These are phyloP conservation scores for Trichoderma sp. DNA, from an alignment of 2,329 filamentous ascomycete genomes.

Conservation along the genomic window DNA sequence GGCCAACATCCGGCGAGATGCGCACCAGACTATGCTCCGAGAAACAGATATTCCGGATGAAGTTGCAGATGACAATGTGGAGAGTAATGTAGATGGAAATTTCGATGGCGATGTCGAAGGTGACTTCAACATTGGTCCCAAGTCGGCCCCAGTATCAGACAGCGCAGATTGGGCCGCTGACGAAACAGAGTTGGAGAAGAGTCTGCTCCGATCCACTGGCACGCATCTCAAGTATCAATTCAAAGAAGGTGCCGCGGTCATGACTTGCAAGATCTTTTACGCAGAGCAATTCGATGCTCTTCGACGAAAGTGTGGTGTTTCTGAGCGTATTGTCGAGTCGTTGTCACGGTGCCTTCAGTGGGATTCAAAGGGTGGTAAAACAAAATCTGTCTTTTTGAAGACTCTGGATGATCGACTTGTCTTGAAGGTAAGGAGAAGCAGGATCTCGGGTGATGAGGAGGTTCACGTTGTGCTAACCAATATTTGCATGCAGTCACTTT, in stretches of 20 bases:
- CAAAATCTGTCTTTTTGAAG: constrained; percentile 95
- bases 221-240: constrained; percentile 97
- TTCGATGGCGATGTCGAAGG: constrained; percentile 36
- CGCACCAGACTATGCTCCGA: constrained; percentile 41
- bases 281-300: constrained; percentile 97
- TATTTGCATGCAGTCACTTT: constrained; percentile 63
- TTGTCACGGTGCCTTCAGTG: constrained; percentile 94
- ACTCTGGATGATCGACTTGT: constrained; percentile 93
- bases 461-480: not conserved
- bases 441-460: not conserved
- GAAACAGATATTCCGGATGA: constrained; percentile 31
- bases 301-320: constrained; percentile 85
- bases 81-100: constrained; percentile 40
- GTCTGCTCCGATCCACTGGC: constrained; percentile 77
- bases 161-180: constrained; percentile 43
- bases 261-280: constrained; percentile 98
- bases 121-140: constrained; percentile 28
- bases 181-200: constrained; percentile 78
- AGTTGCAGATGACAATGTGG: constrained; percentile 33
- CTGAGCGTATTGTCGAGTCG: constrained; percentile 91
- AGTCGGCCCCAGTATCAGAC: constrained; percentile 36
- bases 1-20: constrained; percentile 58
- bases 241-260: constrained; percentile 85
- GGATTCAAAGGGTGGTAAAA: constrained; percentile 97
- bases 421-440: constrained; percentile 55